These are phyloP conservation scores for Dimocarpus longan DNA, from an alignment of 345 rosid species.

Conservation along the genomic window DNA sequence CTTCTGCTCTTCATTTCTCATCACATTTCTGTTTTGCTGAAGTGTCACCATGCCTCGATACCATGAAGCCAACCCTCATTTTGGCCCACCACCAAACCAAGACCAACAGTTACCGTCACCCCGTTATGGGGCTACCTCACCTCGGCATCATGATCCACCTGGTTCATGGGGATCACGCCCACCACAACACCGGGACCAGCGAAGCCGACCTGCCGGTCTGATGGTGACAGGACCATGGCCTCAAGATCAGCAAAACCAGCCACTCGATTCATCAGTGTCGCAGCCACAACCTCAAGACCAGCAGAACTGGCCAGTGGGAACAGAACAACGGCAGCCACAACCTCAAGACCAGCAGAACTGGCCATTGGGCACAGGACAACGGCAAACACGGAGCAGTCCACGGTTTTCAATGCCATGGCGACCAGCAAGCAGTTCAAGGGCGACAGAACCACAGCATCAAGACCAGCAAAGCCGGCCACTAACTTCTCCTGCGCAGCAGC, in stretches of 20 bases:
- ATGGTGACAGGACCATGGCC: background rate
- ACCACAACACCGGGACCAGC: conserved; percentile 23
- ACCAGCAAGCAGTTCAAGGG: background rate
- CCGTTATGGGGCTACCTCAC: background rate
- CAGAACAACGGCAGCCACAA: background rate
- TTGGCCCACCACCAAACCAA: conserved; percentile 2
- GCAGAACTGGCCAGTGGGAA: background rate
- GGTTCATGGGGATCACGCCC: background rate
- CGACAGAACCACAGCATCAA: background rate
- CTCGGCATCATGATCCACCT: background rate
- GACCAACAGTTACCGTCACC: background rate
- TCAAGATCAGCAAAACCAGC: conserved; percentile 21
- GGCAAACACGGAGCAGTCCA: background rate
- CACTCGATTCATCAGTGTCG: background rate
- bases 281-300: background rate
- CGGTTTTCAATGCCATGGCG: background rate
- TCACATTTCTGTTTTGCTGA: conserved; percentile 4
- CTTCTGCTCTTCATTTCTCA: conserved; percentile 9
- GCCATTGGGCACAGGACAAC: background rate
- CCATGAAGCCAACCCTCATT: conserved; percentile 68
- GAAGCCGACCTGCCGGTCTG: background rate
- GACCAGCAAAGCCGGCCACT: background rate
- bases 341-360: background rate
- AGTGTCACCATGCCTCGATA: conserved; percentile 38
- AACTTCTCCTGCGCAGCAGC: background rate